Percentiles rank a stretch among this genome's conserved stretches.
phyloP scores from a whole-genome alignment of 2,329 filamentous ascomycete species.

The Paracamarosporium sp. region DNA sequence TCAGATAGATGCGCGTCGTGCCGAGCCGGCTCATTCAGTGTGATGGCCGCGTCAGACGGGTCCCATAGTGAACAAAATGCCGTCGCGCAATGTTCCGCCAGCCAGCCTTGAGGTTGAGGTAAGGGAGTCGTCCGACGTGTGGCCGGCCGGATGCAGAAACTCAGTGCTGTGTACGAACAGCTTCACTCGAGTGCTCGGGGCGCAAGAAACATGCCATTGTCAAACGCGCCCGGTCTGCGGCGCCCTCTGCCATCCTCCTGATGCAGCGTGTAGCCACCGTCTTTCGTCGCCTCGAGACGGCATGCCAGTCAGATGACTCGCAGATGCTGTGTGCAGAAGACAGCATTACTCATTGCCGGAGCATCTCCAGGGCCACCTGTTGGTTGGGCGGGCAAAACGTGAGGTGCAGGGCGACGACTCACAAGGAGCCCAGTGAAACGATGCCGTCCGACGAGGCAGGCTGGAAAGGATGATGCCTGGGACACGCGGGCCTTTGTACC shows the following conservation, averaged over 20 bases:
- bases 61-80: background rate
- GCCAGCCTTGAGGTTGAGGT: background rate
- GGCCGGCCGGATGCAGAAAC: background rate
- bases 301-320: slow-evolving; percentile 3
- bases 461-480: slow-evolving; percentile 22
- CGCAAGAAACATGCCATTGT: background rate
- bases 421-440: slow-evolving; percentile 1
- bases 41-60: background rate
- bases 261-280: background rate
- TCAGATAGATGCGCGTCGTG: background rate
- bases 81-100: background rate
- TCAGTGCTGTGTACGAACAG: background rate
- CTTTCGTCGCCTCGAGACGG: slow-evolving; percentile 3
- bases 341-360: background rate
- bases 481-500: slow-evolving; percentile 5
- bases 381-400: background rate
- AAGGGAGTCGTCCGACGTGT: slow-evolving; percentile 1
- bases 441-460: background rate
- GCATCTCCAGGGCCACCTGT: background rate
- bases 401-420: slow-evolving; percentile 7
- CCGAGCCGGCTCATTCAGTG: background rate
- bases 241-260: background rate
- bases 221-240: background rate
- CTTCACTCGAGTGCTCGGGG: background rate
- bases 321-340: background rate